Conservation (phyloP, 2,329 filamentous ascomycete species). For the Aureobasidium sp. region DNA sequence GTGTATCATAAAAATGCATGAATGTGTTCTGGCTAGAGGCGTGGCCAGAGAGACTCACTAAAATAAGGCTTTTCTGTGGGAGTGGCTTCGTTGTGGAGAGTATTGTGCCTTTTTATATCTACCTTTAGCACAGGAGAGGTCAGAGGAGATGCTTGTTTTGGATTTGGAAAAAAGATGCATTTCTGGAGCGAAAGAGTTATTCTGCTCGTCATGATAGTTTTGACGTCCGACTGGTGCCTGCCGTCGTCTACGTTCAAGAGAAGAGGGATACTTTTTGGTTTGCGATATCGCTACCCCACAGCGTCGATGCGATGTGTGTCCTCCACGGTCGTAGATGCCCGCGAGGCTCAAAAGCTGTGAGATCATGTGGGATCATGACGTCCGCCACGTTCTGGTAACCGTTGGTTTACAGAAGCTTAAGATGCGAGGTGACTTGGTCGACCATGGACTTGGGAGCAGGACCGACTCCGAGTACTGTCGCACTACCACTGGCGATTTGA, state of each 20-base stretch:
- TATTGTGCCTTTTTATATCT: too few relatives aligned
- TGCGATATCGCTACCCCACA: neutral
- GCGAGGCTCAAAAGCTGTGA: neutral
- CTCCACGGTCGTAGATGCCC: neutral
- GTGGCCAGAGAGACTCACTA: too few relatives aligned
- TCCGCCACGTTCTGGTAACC: neutral
- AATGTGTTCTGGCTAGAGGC: too few relatives aligned
- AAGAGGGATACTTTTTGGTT: neutral
- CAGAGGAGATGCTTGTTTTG: too few relatives aligned
- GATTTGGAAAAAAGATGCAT: too few relatives aligned
- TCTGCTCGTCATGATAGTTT: too few relatives aligned
- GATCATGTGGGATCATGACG: neutral
- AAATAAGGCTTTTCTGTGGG: too few relatives aligned
- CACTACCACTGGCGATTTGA: conserved; percentile 93
- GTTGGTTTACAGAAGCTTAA: conserved; percentile 81
- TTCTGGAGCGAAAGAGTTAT: too few relatives aligned
- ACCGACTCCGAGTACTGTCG: conserved; percentile 85
- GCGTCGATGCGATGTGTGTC: neutral
- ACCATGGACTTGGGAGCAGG: conserved; percentile 86
- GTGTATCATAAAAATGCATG: too few relatives aligned
- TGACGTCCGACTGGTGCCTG: neutral
- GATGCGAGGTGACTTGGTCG: conserved; percentile 83
- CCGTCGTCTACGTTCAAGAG: neutral
- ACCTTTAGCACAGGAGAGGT: too few relatives aligned
- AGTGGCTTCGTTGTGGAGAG: neutral